Base-by-base conservation (phyloP, 2,329 filamentous ascomycete genomes). In the Cordyceps javanica region DNA sequence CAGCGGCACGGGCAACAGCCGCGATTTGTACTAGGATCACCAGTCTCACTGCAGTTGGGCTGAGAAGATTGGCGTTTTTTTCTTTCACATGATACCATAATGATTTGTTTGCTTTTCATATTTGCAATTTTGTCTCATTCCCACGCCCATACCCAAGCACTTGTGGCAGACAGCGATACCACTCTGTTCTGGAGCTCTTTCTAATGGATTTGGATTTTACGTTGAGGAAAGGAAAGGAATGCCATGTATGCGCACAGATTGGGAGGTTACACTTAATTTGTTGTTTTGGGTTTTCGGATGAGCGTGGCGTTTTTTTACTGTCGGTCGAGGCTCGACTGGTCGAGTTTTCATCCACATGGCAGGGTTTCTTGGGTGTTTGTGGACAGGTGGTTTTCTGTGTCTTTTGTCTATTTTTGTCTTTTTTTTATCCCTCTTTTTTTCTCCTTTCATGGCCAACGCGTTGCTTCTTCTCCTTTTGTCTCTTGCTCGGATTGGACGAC, bases 131-230 rank as follows among this genome's bases (percentile, higher is more conserved):
- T 45, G 39, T 34, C 49, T 36, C 26, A 36, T 16, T 7, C 9
- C 42, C 32, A 39, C 44, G 16, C 25, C 8, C 23, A 46, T 38
- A 46, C 52, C 52, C 52, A 30, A 30, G 19, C n/a, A 13, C 16
- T 13, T 32, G 34, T 16, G 28, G 21, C 19, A 19, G 28, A 50
- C 54, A n/a, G 45, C 26, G 38, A 57, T 51, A 50, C 19, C 36
- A 51, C 19, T 50, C 70, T 76, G 64, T 55, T 48, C 23, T 48
- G 53, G 19, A 30, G 11, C 6, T n/a, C 10, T 30, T 34, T 44
- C 36, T 9, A 19, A 13, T 36, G 19, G n/a, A 44, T 45, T 54
- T 21, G 32, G 13, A 34, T 23, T 53, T 36, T 46, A 42, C 21
- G 28, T 21, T 21, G 26, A 19, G 16, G 26, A 41, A 19, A 25